A percentile compares a stretch with the other conserved stretches of the same genome.
Conservation (phyloP, 208 protist genomes). For the Leishmania turanica region DNA sequence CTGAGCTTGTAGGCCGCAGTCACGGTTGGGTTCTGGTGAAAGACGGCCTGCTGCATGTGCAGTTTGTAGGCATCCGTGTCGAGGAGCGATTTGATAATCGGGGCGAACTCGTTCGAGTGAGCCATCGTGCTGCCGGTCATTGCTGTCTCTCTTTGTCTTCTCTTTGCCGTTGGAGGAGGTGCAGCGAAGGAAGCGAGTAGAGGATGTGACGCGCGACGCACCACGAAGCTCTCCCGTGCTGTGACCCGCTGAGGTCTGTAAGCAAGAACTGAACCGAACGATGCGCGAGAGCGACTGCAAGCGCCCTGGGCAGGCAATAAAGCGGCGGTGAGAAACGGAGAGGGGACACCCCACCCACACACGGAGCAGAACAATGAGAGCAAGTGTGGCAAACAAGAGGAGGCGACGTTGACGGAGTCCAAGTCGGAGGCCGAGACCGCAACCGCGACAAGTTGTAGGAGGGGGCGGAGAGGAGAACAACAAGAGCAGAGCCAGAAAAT, state of each 20-base stretch:
- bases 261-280: background rate
- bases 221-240: background rate
- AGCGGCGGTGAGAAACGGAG: background rate
- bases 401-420: background rate
- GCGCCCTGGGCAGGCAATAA: background rate
- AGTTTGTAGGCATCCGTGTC: conserved; percentile 92
- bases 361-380: background rate
- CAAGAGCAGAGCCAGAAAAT: no score
- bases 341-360: background rate
- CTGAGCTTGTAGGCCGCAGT: conserved; percentile 67
- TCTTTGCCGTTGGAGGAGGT: background rate
- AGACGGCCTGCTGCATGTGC: conserved; percentile 91
- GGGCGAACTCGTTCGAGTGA: conserved; percentile 30
- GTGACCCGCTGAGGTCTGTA: no score
- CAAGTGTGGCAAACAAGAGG: background rate
- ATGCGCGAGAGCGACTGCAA: background rate
- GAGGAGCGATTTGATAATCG: conserved; percentile 82
- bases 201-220: background rate
- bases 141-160: background rate
- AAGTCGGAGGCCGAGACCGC: no score
- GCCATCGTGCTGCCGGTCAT: conserved; percentile 11
- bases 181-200: background rate
- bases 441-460: no score
- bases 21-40: conserved; percentile 65
- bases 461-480: no score